Percentiles rank a stretch among this genome's conserved stretches.
Evolutionary conservation across 257 asterid genomes (phyloP).

Genomic region (Solanum sitiens): DNA sequence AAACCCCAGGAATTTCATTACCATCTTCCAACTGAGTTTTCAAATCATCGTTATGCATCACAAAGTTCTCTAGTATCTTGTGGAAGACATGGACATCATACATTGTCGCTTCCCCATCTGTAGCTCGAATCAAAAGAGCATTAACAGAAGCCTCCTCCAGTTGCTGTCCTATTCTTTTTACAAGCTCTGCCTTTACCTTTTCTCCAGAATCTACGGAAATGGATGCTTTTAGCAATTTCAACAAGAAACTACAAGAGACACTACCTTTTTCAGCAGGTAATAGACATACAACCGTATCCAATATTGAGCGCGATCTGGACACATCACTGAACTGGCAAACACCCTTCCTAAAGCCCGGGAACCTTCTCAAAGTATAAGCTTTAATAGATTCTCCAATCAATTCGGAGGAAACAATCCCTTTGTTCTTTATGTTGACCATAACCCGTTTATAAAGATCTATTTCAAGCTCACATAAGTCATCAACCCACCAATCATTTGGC

Average conservation of each 20-base stretch:
- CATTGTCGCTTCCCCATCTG: conserved; percentile 37
- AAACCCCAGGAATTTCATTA: conserved; percentile 61
- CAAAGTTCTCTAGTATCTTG: conserved; percentile 59
- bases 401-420: conserved; percentile 41
- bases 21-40: conserved; percentile 28
- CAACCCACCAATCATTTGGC: conserved; percentile 96
- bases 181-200: conserved; percentile 37
- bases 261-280: conserved; percentile 68
- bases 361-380: conserved; percentile 58
- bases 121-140: conserved; percentile 55
- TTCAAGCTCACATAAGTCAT: conserved; percentile 78
- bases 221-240: not conserved
- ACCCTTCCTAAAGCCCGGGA: conserved; percentile 62
- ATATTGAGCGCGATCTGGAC: conserved; percentile 33
- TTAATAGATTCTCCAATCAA: conserved; percentile 83
- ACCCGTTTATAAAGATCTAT: conserved; percentile 64
- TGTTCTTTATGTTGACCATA: conserved; percentile 36
- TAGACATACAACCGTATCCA: conserved; percentile 66
- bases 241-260: conserved; percentile 33
- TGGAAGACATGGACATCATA: conserved; percentile 51
- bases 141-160: conserved; percentile 78
- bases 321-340: conserved; percentile 37
- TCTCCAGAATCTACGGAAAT: conserved; percentile 50
- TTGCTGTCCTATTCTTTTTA: conserved; percentile 70
- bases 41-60: conserved; percentile 33